Evolutionary conservation across 306 rosid genomes (phyloP), one percentile per base, ranked within the genome.

Genomic region (Rosa rugosa): DNA sequence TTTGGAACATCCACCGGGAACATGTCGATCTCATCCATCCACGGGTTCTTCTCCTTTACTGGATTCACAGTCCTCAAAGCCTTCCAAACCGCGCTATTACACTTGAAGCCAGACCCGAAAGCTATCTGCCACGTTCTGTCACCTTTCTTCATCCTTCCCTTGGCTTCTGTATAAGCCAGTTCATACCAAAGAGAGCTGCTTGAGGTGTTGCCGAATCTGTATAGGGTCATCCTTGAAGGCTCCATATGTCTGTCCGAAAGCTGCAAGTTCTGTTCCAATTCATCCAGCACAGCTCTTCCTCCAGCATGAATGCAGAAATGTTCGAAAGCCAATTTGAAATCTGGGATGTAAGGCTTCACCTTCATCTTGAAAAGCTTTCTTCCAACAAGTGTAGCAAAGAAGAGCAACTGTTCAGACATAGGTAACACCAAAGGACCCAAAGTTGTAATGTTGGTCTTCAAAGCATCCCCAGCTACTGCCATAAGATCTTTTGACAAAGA

Each of bases 281-380:
- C 93, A 84, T 89, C 91, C 22, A 89, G 83, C 80, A 89, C 89
- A 0, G 88, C 93, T 82, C 93, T 85, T 71, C 93, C 91, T 36
- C 93, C 91, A 1, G 91, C 90, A 75, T 89, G 93, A 53, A 89
- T 89, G 82, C 90, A 87, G 77, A 89, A 87, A 74, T 89, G 94
- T 13, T 90, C 91, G 36, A 90, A 90, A 40, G 94, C 91, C 81
- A 90, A 53, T 75, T 88, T 88, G 44, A 90, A 90, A 81, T 90
- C 90, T 0, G 90, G 94, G 73, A 90, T 88, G 75, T 88, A 90
- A 31, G 93, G 89, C 83, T 84, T 85, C 66, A 86, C 36, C 69
- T 85, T 87, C 90, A 82, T 84, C 86, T 88, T 88, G 50, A 90
- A 76, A 53, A 88, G 71, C 72, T 80, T 84, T 69, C 51, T 86